Conservation (phyloP, 805 yeast genomes). For the Starmerella floris region DNA sequence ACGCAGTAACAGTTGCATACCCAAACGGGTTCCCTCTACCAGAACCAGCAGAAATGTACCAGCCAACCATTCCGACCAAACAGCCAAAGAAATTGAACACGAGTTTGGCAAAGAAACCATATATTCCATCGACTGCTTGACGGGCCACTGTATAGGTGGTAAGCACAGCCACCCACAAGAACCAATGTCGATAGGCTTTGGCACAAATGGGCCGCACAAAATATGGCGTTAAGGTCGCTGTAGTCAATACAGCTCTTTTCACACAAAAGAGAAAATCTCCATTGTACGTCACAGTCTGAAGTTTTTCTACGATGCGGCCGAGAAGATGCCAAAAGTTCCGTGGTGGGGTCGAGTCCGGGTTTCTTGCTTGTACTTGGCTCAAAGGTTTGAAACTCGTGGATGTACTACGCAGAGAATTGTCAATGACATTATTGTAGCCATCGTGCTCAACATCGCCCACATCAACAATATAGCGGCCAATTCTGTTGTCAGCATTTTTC, state of each 20-base stretch:
- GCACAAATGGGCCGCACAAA: slow-evolving; percentile 21
- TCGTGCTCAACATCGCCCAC: slow-evolving; percentile 10
- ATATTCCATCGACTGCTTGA: slow-evolving; percentile 27
- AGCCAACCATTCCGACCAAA: slow-evolving; percentile 25
- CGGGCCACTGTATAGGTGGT: slow-evolving; percentile 24
- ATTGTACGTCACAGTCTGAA: slow-evolving; percentile 5
- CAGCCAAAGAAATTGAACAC: slow-evolving; percentile 25
- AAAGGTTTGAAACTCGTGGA: slow-evolving; percentile 13
- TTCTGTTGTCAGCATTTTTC: background rate
- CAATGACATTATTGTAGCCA: slow-evolving; percentile 7
- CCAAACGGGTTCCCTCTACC: slow-evolving; percentile 28
- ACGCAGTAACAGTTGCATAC: slow-evolving; percentile 24
- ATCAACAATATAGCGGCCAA: background rate
- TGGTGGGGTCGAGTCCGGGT: slow-evolving; percentile 27
- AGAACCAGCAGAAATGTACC: slow-evolving; percentile 28
- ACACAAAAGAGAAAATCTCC: slow-evolving; percentile 20
- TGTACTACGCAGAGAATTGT: slow-evolving; percentile 5
- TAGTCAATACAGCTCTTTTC: slow-evolving; percentile 20
- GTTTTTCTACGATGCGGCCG: slow-evolving; percentile 12
- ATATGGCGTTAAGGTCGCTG: slow-evolving; percentile 21
- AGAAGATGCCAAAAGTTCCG: slow-evolving; percentile 20
- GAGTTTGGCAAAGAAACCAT: slow-evolving; percentile 22
- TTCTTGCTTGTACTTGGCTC: slow-evolving; percentile 18
- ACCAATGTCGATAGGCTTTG: slow-evolving; percentile 19
- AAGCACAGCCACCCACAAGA: slow-evolving; percentile 27